Base-by-base conservation (phyloP, 2,329 filamentous ascomycete species). In the Xylariaceae sp. region DNA sequence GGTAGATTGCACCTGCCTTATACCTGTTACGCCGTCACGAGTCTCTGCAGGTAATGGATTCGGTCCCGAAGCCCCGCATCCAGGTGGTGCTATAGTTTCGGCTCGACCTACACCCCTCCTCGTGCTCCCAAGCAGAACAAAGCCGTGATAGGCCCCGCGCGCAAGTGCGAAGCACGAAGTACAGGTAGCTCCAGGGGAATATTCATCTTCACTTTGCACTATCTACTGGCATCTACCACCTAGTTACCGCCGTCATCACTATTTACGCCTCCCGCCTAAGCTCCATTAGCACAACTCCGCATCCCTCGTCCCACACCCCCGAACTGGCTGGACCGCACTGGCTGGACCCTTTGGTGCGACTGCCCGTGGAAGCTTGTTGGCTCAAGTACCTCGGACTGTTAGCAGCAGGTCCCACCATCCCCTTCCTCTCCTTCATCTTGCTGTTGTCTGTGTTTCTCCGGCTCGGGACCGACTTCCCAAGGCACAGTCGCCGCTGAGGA, bases 61-160 rank as follows among this genome's bases (percentile, higher is more conserved):
- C 64, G 64, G 64, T 65, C 64, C 64, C 64, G 64, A 66, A 61
- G 56, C 61, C 60, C 60, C 63, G 63, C 64, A 65, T 58, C 60
- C 53, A 44, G 36, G 21, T 26, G 5, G 26, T 18, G 16, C 36
- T 34, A 5, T 15, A 34, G 6, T 3, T 15, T n/a, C n/a, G n/a
- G 13, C 32, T 34, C 32, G 32, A 34, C 18, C 46, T 44, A 34
- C 49, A 49, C 42, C 53, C 54, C 45, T 47, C 39, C 34, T 45
- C 46, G 3, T 34, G 10, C 4, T 34, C 32, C 32, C n/a, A n/a
- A n/a, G n/a, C n/a, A 30, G 29, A 10, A 30, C 32, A 13, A 34
- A 34, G 10, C 32, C 3, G 32, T 34, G 32, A 34, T 34, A 34
- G 32, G 32, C 6, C 13, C 32, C 10, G 7, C 32, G 6, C 10